Percentiles rank a stretch among this genome's conserved stretches.
phyloP scores from a whole-genome alignment of 2,329 filamentous ascomycete species.

The Didymella keratinophila region DNA sequence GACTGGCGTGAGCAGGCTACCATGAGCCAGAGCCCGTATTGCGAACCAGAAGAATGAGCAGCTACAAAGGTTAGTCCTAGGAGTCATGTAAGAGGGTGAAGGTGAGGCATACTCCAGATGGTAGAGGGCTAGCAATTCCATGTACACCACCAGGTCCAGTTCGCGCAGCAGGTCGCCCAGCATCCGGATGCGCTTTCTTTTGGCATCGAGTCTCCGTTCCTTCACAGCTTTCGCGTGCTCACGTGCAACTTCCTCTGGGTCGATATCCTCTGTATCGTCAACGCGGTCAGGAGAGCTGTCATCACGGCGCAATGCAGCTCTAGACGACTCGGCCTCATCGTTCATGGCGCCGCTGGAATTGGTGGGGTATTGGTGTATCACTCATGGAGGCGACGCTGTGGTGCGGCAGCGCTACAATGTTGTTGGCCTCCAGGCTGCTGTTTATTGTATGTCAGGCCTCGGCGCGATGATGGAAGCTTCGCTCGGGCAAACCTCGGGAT shows the following conservation, averaged over 20 bases:
- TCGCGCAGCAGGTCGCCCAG: conserved; percentile 65
- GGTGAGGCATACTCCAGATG: conserved; percentile 65
- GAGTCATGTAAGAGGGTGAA: conserved; percentile 4
- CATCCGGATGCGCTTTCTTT: conserved; percentile 47
- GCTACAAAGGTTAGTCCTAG: conserved; percentile 47
- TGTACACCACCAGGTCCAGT: conserved; percentile 67
- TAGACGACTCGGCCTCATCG: conserved; percentile 51
- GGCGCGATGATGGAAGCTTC: conserved; percentile 9
- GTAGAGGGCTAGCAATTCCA: conserved; percentile 68
- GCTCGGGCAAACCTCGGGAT: conserved; percentile 13
- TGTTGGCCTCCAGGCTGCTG: conserved; percentile 22
- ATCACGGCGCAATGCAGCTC: conserved; percentile 35
- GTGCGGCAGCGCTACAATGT: conserved; percentile 13
- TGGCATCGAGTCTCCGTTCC: conserved; percentile 44
- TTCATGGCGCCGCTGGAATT: conserved; percentile 46
- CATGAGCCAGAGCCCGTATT: conserved; percentile 63
- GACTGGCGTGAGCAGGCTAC: conserved; percentile 67
- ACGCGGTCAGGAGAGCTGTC: conserved; percentile 26
- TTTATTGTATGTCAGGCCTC: conserved; percentile 10
- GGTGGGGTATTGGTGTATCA: conserved; percentile 22
- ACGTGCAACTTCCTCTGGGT: conserved; percentile 33
- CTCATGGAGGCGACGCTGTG: conserved; percentile 39
- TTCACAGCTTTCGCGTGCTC: conserved; percentile 31
- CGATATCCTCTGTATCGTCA: conserved; percentile 23
- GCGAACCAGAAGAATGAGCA: conserved; percentile 66